Evolutionary conservation across 2,329 filamentous ascomycete genomes (phyloP).

Genomic region (Seiridium cupressi): DNA sequence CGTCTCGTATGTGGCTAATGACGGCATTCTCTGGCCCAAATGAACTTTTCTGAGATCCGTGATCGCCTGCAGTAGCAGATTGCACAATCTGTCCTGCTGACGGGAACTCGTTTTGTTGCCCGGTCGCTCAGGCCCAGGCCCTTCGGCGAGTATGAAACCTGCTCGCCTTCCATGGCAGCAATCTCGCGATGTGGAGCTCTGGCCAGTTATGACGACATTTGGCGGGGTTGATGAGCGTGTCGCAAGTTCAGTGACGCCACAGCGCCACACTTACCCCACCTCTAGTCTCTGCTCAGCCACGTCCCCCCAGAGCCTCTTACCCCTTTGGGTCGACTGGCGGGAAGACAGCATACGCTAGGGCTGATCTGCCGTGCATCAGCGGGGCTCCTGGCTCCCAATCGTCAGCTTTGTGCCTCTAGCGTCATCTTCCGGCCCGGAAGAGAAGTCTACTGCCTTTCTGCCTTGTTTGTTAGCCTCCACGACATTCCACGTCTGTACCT

Average conservation of each 20-base stretch:
- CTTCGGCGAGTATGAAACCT: background rate
- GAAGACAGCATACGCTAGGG: background rate
- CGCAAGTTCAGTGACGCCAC: background rate
- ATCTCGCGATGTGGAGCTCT: background rate
- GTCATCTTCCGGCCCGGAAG: background rate
- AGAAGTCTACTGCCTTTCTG: background rate
- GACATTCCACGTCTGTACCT: no score
- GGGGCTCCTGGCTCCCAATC: background rate
- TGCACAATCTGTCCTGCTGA: background rate
- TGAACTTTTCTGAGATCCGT: background rate
- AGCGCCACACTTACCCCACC: background rate
- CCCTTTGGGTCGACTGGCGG: background rate
- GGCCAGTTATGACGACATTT: background rate
- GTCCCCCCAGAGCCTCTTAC: background rate
- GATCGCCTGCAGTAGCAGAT: constrained; percentile 1
- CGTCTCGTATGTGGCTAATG: constrained; percentile 4
- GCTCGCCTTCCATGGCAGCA: background rate
- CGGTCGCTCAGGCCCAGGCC: background rate
- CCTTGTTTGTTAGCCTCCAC: background rate
- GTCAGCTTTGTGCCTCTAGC: background rate
- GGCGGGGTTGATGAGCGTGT: background rate
- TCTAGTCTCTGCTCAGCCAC: background rate
- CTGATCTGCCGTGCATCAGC: constrained; percentile 3
- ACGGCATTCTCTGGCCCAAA: background rate
- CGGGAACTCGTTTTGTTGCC: background rate